Evolutionary conservation across 345 rosid species (phyloP), one percentile per base, ranked within the genome.

Genomic region (Sonneratia caseolaris): DNA sequence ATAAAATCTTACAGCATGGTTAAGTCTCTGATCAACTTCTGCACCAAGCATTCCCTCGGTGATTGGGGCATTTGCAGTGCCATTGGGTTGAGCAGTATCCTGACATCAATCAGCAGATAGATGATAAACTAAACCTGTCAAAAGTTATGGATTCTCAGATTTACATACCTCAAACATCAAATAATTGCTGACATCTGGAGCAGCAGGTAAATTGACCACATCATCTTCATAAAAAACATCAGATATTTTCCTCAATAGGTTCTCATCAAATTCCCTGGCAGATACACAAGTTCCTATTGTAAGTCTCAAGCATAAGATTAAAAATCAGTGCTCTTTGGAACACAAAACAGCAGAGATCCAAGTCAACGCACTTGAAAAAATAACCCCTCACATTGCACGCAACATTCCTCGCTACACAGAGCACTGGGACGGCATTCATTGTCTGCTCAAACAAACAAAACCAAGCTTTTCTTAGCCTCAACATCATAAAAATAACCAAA

Each of bases 351-450:
- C 55, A 4, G 37, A 68, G 68, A 80, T 55, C 21, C 70, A 66
- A 71, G 3, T 67, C 51, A 77, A 73, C 97, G 85, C 87, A 95
- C 99, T 82, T 92, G 90, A 95, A 95, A 81, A 92, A 95, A 76
- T 78, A 89, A 77, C 96, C 98, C 80, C 98, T 91, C 77, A 88
- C 97, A 77, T 95, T 95, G 88, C 99, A 95, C 43, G 99, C 99
- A 78, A 95, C 99, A 88, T 92, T 95, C 82, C 99, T 92, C 64
- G 99, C 98, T 64, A 95, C 97, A 64, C 98, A 92, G 32, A 95
- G 92, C 78, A 83, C 83, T 64, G 99, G 98, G 81, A 95, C 94
- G 0, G 84, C 86, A 79, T 80, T 87, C 21, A 91, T 88, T 72
- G 89, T 90, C 98, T 95, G 79, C 61, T 70, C 68, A 79, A 75